Conservation (phyloP, 2,329 filamentous ascomycete species). For the Monascus ruber region DNA sequence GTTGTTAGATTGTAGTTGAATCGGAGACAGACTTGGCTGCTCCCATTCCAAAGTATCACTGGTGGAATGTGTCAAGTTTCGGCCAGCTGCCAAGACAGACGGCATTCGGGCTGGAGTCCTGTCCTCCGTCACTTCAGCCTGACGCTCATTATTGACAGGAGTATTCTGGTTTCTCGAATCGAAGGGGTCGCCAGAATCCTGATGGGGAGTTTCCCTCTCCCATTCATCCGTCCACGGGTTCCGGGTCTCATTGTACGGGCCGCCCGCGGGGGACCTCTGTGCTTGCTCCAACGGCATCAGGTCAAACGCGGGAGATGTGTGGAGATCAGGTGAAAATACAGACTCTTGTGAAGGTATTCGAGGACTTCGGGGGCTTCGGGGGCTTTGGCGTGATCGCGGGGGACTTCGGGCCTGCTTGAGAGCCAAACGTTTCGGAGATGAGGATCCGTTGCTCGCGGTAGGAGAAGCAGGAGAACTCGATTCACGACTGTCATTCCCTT, state of each 20-base stretch:
- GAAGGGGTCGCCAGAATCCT: slow-evolving; percentile 3
- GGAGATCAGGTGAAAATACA: slow-evolving; percentile 26
- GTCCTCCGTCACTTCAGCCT: slow-evolving; percentile 2
- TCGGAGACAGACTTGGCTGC: slow-evolving; percentile 9
- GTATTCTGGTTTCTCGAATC: slow-evolving; percentile 2
- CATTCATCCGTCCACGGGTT: slow-evolving; percentile 23
- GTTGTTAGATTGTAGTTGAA: slow-evolving; percentile 28
- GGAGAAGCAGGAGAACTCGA: slow-evolving; percentile 24
- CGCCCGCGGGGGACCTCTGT: slow-evolving; percentile 23
- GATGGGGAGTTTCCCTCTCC: slow-evolving; percentile 10
- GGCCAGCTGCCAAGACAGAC: slow-evolving; percentile 11
- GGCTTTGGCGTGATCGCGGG: slow-evolving; percentile 6
- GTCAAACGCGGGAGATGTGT: slow-evolving; percentile 27
- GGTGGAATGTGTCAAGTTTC: slow-evolving; percentile 5
- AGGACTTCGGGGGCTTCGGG: neutral
- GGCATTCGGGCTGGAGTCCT: slow-evolving; percentile 9
- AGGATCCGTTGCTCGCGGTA: slow-evolving; percentile 15
- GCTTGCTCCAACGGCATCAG: slow-evolving; percentile 28
- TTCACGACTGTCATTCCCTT: slow-evolving; percentile 18
- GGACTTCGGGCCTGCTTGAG: slow-evolving; percentile 17
- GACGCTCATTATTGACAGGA: slow-evolving; percentile 1
- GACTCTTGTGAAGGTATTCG: slow-evolving; percentile 19
- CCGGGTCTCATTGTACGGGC: slow-evolving; percentile 14
- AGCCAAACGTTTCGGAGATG: slow-evolving; percentile 17
- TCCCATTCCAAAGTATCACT: slow-evolving; percentile 10